Conservation (phyloP, 2,329 filamentous ascomycete genomes). For the Zymoseptoria crescenta region DNA sequence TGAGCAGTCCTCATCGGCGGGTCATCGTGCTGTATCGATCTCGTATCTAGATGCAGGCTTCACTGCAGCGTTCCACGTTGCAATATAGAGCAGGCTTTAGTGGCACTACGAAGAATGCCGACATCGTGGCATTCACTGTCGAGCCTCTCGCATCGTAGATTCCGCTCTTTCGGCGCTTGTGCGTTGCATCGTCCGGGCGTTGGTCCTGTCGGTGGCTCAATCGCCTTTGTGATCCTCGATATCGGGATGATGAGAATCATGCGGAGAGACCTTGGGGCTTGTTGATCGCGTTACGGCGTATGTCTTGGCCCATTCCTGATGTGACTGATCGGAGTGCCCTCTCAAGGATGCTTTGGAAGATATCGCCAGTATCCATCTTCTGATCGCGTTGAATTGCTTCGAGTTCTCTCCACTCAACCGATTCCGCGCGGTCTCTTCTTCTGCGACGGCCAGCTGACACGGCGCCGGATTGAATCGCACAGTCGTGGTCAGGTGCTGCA, state of each 20-base stretch:
- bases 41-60: not conserved
- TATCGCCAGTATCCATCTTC: not conserved
- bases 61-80: not conserved
- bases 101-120: not conserved
- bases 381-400: not conserved
- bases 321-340: not conserved
- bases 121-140: not conserved
- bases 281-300: not conserved
- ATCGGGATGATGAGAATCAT: not conserved
- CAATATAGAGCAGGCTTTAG: not conserved
- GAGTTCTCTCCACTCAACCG: not conserved
- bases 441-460: not conserved
- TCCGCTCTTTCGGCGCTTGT: not conserved
- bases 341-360: not conserved
- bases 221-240: not conserved
- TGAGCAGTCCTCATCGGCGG: not conserved
- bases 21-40: not conserved
- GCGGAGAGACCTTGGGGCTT: not conserved
- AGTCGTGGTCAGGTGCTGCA: constrained; percentile 12
- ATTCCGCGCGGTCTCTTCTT: not conserved
- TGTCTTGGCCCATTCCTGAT: not conserved
- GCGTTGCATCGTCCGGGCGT: not conserved
- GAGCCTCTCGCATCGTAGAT: not conserved
- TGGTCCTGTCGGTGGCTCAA: not conserved
- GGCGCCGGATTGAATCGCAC: constrained; percentile 14